Percentiles rank a stretch among this genome's conserved stretches.
Evolutionary conservation across 2,329 filamentous ascomycete genomes (phyloP).

Genomic region (Penicillium sp.): DNA sequence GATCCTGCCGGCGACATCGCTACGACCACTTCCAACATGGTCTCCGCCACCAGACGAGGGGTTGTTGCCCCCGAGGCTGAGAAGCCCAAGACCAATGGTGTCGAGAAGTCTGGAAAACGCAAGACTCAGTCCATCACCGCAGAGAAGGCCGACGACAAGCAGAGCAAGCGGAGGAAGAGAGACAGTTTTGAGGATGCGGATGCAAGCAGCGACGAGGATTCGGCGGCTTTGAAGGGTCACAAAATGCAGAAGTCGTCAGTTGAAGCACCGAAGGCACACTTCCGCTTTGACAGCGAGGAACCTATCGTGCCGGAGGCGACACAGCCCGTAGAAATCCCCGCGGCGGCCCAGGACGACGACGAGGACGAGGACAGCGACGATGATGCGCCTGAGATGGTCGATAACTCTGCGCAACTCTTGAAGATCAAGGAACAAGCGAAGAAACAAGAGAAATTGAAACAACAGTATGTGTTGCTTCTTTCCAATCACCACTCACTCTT

Average conservation of each 20-base stretch:
- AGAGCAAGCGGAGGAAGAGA: constrained; percentile 37
- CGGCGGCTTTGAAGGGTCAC: constrained; percentile 15
- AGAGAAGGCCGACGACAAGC: constrained; percentile 25
- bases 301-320: constrained; percentile 25
- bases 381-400: constrained; percentile 43
- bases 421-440: constrained; percentile 40
- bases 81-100: constrained; percentile 15
- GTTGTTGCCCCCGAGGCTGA: constrained; percentile 20
- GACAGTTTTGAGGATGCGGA: constrained; percentile 23
- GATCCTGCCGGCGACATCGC: constrained; percentile 14
- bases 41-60: constrained; percentile 32
- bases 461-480: constrained; percentile 31
- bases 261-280: constrained; percentile 29
- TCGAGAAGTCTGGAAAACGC: constrained; percentile 32
- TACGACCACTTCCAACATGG: constrained; percentile 32
- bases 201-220: constrained; percentile 13
- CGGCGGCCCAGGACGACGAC: constrained; percentile 20
- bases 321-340: constrained; percentile 18
- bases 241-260: constrained; percentile 14
- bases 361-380: constrained; percentile 36
- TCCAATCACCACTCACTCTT: not conserved
- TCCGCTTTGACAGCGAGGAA: constrained; percentile 45
- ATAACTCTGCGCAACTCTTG: constrained; percentile 40
- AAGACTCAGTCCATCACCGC: constrained; percentile 27
- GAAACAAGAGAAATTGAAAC: constrained; percentile 37